Evolutionary conservation across 352 stramenopile genomes (phyloP), one percentile per base, ranked within the genome.

Genomic region (Pythium periplocum): DNA sequence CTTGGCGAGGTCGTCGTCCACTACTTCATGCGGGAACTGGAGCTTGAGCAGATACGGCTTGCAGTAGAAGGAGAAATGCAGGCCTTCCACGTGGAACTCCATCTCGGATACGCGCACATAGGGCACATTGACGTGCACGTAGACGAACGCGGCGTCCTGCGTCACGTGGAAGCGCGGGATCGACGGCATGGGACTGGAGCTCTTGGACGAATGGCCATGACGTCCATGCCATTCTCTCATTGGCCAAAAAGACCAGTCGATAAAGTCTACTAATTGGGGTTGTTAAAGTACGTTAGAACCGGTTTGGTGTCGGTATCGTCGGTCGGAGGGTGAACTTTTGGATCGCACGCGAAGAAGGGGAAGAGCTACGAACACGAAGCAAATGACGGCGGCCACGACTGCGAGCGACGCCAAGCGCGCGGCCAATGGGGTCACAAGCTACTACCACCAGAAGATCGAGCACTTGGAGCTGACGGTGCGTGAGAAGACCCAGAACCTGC

Each of bases 31-130:
- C 17, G 93, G 87, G 69, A 99, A 96, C 53, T 90, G 81, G 41
- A 99, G 72, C 59, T 98, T 98, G 48, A 99, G 83, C 52, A 99
- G 66, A 67, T 98, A 99, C 10, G 97, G 97, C 57, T 98, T 97
- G 69, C 95, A 98, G 69, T 90, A 98, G 69, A 98, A 98, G 35
- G 83, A 86, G 68, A 98, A 98, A 46, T 91, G 80, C 63, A 59
- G 59, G 56, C 84, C 80, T 60, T 98, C 87, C 26, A 97, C 83
- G 44, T 93, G 69, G 66, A 95, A 97, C 69, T 97, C 90, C 81
- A 96, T 93, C 51, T 96, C 86, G 10, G 79, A 90, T 37, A 97
- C 87, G 51, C 87, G 87, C 42, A 97, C 87, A 60, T 93, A 96
- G 11, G 87, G 87, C 58, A 96, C 86, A 58, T 90, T 75, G 31